Base-by-base conservation (phyloP, 305 asterid genomes). In the Fraxinus dipetala region DNA sequence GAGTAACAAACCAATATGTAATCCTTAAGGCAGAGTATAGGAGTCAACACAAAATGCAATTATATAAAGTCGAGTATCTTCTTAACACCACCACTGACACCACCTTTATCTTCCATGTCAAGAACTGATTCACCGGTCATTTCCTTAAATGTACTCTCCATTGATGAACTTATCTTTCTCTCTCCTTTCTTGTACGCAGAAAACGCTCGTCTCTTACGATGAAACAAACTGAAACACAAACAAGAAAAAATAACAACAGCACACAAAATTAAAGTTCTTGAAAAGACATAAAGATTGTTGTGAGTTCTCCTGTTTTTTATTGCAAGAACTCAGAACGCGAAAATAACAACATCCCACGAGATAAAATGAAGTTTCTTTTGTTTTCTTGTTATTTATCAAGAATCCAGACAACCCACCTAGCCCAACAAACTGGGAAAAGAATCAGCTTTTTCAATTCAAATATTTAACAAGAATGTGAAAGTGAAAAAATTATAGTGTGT, bases 41-140 rank as follows among this genome's bases (percentile, higher is more conserved):
- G 45, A 48, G 82, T 11, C 38, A 43, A 65, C 77, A 82, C 73
- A 32, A 78, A 43, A 40, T 13, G n/a, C 51, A 63, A 83, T 54
- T 79, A 48, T n/a, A 36, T 56, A 59, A 65, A 82, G 72, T 79
- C 63, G n/a, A 26, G 59, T 34, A 4, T 13, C 61, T 59, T 79
- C 85, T 28, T 24, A 67, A 92, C 98, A 48, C 98, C 99, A 32
- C 96, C 99, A 6, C 87, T 94, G 1, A 92, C 88, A 6, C 95
- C 94, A 72, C 85, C 51, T 87, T 88, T 87, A 85, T 93, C 94
- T 81, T 85, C 79, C 84, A 95, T 81, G 7, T 92, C 93, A 78
- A 92, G 95, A 56, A 93, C 96, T 10, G 90, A 88, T 63, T 88
- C 98, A 16, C 95, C 97, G 61, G 82, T 89, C 82, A 88, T 74